Conservation (phyloP, 1,284 basidiomycete species). For the Omphalotus olearius region DNA sequence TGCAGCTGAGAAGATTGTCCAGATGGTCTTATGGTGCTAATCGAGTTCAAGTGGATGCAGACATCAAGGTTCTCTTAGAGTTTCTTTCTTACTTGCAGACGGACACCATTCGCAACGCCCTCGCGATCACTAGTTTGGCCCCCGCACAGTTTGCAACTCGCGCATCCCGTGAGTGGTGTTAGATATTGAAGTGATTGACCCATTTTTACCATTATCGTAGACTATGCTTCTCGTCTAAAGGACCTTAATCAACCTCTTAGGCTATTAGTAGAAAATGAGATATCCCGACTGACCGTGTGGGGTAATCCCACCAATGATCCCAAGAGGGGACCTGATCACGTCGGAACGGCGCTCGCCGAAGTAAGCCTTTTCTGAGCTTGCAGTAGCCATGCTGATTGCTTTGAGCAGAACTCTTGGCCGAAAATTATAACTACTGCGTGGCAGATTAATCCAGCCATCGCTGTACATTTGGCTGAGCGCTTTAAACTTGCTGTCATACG, state of each 20-base stretch:
- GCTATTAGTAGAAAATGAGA: constrained; percentile 88
- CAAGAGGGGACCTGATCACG: constrained; percentile 61
- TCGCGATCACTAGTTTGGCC: constrained; percentile 69
- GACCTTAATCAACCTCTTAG: constrained; percentile 72
- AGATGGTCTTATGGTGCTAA: constrained; percentile 96
- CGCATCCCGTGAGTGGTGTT: constrained; percentile 37
- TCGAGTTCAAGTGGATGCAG: constrained; percentile 84
- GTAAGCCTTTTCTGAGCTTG: constrained; percentile 32
- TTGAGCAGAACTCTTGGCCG: constrained; percentile 65
- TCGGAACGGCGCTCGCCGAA: constrained; percentile 49
- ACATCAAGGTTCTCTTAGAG: constrained; percentile 84
- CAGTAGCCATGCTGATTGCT: constrained; percentile 10
- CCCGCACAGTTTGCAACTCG: constrained; percentile 44
- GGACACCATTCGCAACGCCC: constrained; percentile 66
- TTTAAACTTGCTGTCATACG: constrained; percentile 69
- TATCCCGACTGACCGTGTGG: constrained; percentile 87
- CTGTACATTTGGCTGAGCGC: constrained; percentile 81
- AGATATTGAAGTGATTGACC: constrained; percentile 11
- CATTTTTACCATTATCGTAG: constrained; percentile 29
- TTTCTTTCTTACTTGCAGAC: constrained; percentile 75
- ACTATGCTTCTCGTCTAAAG: constrained; percentile 55
- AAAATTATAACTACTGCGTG: constrained; percentile 72
- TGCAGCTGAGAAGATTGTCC: neutral
- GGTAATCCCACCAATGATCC: constrained; percentile 80
- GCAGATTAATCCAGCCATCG: constrained; percentile 81